Evolutionary conservation across 2,329 filamentous ascomycete species (phyloP).

Genomic region (Ophiosphaerella herpotricha): DNA sequence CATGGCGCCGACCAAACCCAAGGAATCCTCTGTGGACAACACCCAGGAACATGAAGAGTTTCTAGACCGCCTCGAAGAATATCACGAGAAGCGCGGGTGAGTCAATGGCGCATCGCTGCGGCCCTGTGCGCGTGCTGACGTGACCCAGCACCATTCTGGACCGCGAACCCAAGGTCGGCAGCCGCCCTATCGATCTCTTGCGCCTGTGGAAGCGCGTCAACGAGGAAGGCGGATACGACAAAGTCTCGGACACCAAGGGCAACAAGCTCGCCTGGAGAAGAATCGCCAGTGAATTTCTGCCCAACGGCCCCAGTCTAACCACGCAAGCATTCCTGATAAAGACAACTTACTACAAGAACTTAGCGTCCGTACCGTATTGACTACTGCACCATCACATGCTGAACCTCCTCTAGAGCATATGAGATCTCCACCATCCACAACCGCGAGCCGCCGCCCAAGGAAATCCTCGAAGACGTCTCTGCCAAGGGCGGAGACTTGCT

Average conservation of each 20-base stretch:
- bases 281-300: slow-evolving; percentile 75
- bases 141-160: slow-evolving; percentile 69
- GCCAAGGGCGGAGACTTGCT: slow-evolving; percentile 83
- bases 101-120: slow-evolving; percentile 27
- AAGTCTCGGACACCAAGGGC: slow-evolving; percentile 68
- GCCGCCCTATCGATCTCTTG: slow-evolving; percentile 74
- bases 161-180: slow-evolving; percentile 78
- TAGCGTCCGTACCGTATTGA: slow-evolving; percentile 59
- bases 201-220: slow-evolving; percentile 80
- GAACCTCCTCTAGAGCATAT: slow-evolving; percentile 62
- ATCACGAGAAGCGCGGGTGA: slow-evolving; percentile 76
- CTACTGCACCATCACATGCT: slow-evolving; percentile 12
- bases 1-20: slow-evolving; percentile 52
- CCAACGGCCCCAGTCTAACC: slow-evolving; percentile 72
- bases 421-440: slow-evolving; percentile 80
- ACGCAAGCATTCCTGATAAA: slow-evolving; percentile 88
- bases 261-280: slow-evolving; percentile 85
- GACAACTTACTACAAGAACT: slow-evolving; percentile 85
- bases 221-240: slow-evolving; percentile 81
- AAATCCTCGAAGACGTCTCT: slow-evolving; percentile 79
- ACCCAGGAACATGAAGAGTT: slow-evolving; percentile 76
- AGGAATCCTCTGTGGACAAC: slow-evolving; percentile 54
- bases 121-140: slow-evolving; percentile 30
- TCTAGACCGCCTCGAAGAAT: slow-evolving; percentile 71
- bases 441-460: slow-evolving; percentile 81